A percentile compares a stretch with the other conserved stretches of the same genome.
These are phyloP conservation scores for Gypsophila paniculata DNA, from an alignment of 179 eudicot species.

Conservation along the genomic window DNA sequence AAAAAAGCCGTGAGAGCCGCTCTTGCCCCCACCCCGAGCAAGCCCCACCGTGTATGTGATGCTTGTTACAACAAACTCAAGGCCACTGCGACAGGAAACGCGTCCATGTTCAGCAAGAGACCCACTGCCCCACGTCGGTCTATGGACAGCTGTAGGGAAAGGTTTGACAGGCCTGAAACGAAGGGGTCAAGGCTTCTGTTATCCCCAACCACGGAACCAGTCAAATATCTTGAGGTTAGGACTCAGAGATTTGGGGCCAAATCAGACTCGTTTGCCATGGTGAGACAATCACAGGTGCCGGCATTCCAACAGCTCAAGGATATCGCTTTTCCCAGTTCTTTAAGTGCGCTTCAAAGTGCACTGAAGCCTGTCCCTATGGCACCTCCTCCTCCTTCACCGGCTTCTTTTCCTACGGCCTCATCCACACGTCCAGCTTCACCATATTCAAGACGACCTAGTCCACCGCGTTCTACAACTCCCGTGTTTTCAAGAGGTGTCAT, in stretches of 20 bases:
- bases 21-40: slow-evolving; percentile 79
- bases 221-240: slow-evolving; percentile 65
- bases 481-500: slow-evolving; percentile 58
- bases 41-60: slow-evolving; percentile 90
- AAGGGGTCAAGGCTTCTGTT: slow-evolving; percentile 37
- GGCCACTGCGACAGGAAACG: slow-evolving; percentile 35
- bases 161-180: slow-evolving; percentile 30
- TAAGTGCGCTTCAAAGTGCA: slow-evolving; percentile 50
- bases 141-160: slow-evolving; percentile 34
- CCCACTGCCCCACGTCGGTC: slow-evolving; percentile 44
- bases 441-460: slow-evolving; percentile 60
- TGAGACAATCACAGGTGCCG: slow-evolving; percentile 73
- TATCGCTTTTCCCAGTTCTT: slow-evolving; percentile 63
- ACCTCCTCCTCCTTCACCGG: slow-evolving; percentile 36
- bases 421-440: slow-evolving; percentile 61
- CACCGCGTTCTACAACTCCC: slow-evolving; percentile 63
- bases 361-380: slow-evolving; percentile 35
- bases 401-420: slow-evolving; percentile 25
- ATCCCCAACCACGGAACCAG: slow-evolving; percentile 49
- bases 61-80: slow-evolving; percentile 65
- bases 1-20: slow-evolving; percentile 79
- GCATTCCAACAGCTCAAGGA: slow-evolving; percentile 51
- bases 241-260: slow-evolving; percentile 35
- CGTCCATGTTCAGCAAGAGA: slow-evolving; percentile 28
- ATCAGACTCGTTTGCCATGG: slow-evolving; percentile 44